Evolutionary conservation across 2,329 filamentous ascomycete genomes (phyloP).

Genomic region (Trichoderma koningii): DNA sequence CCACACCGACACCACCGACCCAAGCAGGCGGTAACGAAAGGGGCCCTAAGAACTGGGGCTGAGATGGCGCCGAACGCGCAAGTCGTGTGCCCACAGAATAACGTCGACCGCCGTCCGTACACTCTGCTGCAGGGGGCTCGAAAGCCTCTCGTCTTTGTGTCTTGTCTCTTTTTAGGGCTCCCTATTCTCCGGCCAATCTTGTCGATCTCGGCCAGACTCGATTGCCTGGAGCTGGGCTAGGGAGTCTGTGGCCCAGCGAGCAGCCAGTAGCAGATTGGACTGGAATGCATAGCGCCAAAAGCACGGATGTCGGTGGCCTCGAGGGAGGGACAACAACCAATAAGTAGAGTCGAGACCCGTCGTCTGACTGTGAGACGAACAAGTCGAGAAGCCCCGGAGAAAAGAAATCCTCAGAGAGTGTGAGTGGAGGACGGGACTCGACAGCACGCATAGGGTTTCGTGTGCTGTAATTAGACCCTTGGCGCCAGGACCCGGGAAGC

Average conservation of each 20-base stretch:
- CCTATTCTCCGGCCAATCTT: neutral
- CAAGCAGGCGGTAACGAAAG: constrained; percentile 26
- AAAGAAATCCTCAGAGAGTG: neutral
- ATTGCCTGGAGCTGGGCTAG: neutral
- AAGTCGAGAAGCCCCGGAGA: neutral
- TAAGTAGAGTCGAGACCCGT: neutral
- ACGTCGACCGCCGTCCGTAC: neutral
- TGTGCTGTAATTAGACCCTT: neutral
- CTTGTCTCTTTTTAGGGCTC: neutral
- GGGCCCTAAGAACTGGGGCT: constrained; percentile 1
- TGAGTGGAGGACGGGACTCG: neutral
- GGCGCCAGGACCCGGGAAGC: constrained; percentile 29
- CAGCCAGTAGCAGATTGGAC: neutral
- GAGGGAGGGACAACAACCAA: neutral
- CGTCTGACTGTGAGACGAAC: neutral
- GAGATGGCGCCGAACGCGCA: neutral
- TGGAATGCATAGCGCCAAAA: constrained; percentile 1
- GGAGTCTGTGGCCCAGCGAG: neutral
- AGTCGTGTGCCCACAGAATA: neutral
- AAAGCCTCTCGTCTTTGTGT: neutral
- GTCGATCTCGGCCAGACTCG: neutral
- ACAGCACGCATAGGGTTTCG: neutral
- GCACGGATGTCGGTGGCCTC: neutral
- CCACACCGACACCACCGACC: constrained; percentile 17
- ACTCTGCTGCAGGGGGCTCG: constrained; percentile 5